Conservation (phyloP, 148 eudicot species). For the Silene conica region DNA sequence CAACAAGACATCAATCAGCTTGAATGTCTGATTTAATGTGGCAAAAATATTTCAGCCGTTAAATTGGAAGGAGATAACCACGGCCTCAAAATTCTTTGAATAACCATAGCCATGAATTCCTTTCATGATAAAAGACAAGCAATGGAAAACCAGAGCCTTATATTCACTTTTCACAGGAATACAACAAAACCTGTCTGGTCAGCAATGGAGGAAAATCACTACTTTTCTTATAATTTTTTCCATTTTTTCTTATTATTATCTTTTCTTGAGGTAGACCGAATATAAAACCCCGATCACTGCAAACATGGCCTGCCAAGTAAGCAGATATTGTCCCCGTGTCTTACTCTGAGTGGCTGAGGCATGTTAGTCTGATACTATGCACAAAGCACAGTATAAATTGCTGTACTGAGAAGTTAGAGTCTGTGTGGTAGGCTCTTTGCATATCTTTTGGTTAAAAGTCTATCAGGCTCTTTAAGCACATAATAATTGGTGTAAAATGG, state of each 20-base stretch:
- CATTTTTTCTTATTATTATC: not conserved
- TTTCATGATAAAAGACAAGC: constrained; percentile 12
- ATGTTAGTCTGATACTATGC: constrained; percentile 25
- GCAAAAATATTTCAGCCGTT: constrained; percentile 19
- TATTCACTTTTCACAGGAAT: constrained; percentile 27
- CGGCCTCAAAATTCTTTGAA: constrained; percentile 22
- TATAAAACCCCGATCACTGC: not conserved
- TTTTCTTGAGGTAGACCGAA: constrained; percentile 19
- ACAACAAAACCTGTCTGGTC: constrained; percentile 13
- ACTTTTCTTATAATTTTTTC: constrained; percentile 11
- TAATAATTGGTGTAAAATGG: constrained; percentile 37
- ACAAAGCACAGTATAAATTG: constrained; percentile 30
- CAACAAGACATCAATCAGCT: constrained; percentile 5
- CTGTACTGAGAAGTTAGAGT: constrained; percentile 10
- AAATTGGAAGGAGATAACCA: not conserved
- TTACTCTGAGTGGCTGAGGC: constrained; percentile 28
- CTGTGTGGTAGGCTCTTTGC: constrained; percentile 48
- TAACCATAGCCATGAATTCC: constrained; percentile 19
- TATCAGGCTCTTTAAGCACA: constrained; percentile 14
- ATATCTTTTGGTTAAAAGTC: constrained; percentile 20
- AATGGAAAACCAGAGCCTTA: constrained; percentile 16
- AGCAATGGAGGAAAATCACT: constrained; percentile 20
- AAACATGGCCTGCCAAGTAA: constrained; percentile 18
- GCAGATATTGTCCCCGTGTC: constrained; percentile 51
- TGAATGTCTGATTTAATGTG: constrained; percentile 16